A percentile compares a stretch with the other conserved stretches of the same genome.
These are phyloP conservation scores for Fraxinus angustifolia DNA, from an alignment of 305 asterid genomes.

Conservation along the genomic window DNA sequence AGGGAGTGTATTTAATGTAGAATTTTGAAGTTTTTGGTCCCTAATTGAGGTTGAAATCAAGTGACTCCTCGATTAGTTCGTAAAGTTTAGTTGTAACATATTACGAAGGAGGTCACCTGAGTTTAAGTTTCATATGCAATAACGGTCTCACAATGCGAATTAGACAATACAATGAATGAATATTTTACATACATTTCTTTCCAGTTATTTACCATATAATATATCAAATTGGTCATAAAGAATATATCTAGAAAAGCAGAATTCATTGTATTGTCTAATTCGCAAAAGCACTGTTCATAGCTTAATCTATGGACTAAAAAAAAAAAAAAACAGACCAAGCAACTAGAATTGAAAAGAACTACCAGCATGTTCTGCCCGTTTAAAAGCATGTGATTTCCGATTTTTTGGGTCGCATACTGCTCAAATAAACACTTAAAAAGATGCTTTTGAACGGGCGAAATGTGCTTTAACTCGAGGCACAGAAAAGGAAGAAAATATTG, in stretches of 20 bases:
- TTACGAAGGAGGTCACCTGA: neutral
- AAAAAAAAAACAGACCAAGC: neutral
- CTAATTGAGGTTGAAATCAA: neutral
- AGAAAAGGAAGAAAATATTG: neutral
- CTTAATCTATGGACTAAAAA: neutral
- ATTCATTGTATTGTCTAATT: too few relatives aligned
- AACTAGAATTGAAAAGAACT: neutral
- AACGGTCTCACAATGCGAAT: neutral
- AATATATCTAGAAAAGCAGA: too few relatives aligned
- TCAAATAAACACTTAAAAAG: neutral
- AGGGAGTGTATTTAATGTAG: neutral
- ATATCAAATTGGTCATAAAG: neutral
- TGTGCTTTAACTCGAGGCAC: neutral
- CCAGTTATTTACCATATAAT: neutral
- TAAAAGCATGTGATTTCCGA: neutral
- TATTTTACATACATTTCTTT: neutral
- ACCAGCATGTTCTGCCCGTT: neutral
- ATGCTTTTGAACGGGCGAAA: neutral
- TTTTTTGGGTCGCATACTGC: neutral
- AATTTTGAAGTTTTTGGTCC: neutral
- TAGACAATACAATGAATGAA: too few relatives aligned
- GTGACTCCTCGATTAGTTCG: neutral
- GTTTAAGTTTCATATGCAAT: neutral
- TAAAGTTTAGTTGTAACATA: neutral
- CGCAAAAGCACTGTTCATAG: neutral